These are phyloP conservation scores for Entelexis paramagnoliae DNA, from an alignment of 1,139 yeast species.

Conservation along the genomic window DNA sequence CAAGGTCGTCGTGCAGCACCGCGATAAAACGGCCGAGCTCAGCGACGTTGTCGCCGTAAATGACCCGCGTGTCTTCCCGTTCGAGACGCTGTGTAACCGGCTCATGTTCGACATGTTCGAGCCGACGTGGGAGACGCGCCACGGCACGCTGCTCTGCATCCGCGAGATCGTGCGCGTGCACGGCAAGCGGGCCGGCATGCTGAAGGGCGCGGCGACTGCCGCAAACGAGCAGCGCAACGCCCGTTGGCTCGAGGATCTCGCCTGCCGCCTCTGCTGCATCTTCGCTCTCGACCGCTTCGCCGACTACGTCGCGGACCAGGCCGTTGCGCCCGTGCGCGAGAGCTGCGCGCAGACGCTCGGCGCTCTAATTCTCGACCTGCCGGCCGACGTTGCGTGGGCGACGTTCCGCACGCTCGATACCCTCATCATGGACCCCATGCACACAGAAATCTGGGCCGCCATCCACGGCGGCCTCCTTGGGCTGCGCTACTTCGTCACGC, in stretches of 20 bases:
- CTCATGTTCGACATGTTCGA: conserved; percentile 70
- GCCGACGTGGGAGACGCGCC: conserved; percentile 89
- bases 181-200: conserved; percentile 79
- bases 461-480: conserved; percentile 98
- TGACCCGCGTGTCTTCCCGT: conserved; percentile 78
- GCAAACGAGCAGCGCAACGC: conserved; percentile 60
- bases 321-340: conserved; percentile 96
- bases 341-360: conserved; percentile 93
- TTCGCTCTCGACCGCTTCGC: conserved; percentile 94
- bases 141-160: conserved; percentile 89
- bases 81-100: conserved; percentile 91
- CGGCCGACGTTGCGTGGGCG: conserved; percentile 42
- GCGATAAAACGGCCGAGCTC: conserved; percentile 41
- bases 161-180: conserved; percentile 79
- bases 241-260: conserved; percentile 73
- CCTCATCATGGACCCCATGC: conserved; percentile 53
- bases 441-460: conserved; percentile 74
- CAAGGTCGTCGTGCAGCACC: conserved; percentile 71
- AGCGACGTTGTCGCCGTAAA: conserved; percentile 52
- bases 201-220: conserved; percentile 47
- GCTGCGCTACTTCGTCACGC: conserved; percentile 80
- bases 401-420: conserved; percentile 59
- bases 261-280: conserved; percentile 73
- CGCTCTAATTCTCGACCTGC: conserved; percentile 67
- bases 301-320: conserved; percentile 94